A percentile compares a stretch with the other conserved stretches of the same genome.
Conservation (phyloP, 495 filamentous ascomycete genomes). For the Penicillium coffeae region DNA sequence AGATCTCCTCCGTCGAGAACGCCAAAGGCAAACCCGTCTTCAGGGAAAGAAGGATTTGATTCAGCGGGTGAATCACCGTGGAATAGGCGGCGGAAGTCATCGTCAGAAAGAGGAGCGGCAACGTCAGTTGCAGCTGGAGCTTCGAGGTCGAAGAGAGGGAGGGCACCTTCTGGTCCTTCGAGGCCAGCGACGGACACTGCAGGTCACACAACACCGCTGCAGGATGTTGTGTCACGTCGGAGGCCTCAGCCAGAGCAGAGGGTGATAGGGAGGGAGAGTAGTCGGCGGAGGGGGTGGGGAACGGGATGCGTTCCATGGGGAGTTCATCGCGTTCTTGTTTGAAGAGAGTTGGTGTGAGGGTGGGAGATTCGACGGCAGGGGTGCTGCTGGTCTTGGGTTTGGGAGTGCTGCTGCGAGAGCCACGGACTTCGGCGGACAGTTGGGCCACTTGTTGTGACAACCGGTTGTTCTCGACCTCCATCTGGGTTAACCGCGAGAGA, state of each 20-base stretch:
- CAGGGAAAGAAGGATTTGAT: constrained; percentile 71
- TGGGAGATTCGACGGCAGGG: constrained; percentile 39
- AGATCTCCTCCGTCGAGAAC: constrained; percentile 51
- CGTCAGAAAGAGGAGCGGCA: constrained; percentile 58
- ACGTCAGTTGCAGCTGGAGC: constrained; percentile 38
- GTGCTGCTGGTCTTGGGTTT: constrained; percentile 36
- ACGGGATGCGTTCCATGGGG: constrained; percentile 44
- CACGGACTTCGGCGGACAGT: constrained; percentile 57
- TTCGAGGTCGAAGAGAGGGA: constrained; percentile 53
- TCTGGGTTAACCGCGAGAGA: constrained; percentile 58
- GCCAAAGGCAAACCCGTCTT: constrained; percentile 71
- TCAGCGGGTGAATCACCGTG: constrained; percentile 64
- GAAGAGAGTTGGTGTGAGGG: constrained; percentile 47
- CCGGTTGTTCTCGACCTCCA: constrained; percentile 61
- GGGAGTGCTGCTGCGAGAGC: constrained; percentile 42
- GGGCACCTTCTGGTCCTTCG: constrained; percentile 53
- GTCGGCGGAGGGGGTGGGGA: constrained; percentile 46
- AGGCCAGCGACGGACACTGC: constrained; percentile 91
- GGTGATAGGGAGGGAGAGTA: constrained; percentile 49
- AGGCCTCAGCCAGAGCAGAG: constrained; percentile 60
- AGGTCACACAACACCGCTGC: constrained; percentile 99
- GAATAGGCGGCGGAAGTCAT: constrained; percentile 66
- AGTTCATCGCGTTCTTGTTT: constrained; percentile 55
- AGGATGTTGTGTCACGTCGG: constrained; percentile 99
- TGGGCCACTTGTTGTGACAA: constrained; percentile 63